These are phyloP conservation scores for Sarocladiaceae sp. DNA, from an alignment of 2,329 filamentous ascomycete genomes.

Conservation along the genomic window DNA sequence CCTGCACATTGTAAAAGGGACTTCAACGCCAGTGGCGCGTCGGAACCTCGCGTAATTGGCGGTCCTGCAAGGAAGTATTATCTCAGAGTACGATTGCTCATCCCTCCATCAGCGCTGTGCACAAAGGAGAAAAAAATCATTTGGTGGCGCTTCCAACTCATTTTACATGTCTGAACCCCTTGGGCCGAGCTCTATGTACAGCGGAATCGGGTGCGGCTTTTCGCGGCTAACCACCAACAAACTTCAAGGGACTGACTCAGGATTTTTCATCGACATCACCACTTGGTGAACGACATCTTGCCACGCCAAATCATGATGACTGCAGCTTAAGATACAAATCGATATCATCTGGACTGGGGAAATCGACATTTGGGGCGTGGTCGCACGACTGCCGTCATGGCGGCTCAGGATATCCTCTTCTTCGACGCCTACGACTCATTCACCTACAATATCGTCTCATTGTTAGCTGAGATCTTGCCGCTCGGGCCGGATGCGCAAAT, in stretches of 20 bases:
- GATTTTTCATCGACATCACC: background rate
- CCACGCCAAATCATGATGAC: no score
- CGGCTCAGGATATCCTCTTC: slow-evolving; percentile 62
- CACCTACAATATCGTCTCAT: slow-evolving; percentile 86
- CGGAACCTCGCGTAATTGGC: no score
- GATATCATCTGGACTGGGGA: background rate
- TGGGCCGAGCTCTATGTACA: background rate
- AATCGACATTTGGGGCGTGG: background rate
- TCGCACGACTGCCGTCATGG: slow-evolving; percentile 11
- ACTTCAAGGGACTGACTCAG: background rate
- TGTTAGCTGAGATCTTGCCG: slow-evolving; percentile 64
- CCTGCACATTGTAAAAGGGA: no score
- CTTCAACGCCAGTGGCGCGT: no score
- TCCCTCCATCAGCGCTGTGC: no score
- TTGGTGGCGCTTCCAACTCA: background rate
- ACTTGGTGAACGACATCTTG: no score
- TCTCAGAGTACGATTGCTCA: no score
- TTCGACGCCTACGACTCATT: slow-evolving; percentile 97
- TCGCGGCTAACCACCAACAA: slow-evolving; percentile 2
- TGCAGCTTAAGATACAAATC: background rate
- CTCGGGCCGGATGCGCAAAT: slow-evolving; percentile 57
- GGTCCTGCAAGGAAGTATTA: no score
- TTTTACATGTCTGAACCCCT: background rate
- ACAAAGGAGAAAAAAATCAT: background rate
- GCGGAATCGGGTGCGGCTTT: background rate